These are phyloP conservation scores for Eucalyptus leucophloia DNA, from an alignment of 345 rosid species.

Conservation along the genomic window DNA sequence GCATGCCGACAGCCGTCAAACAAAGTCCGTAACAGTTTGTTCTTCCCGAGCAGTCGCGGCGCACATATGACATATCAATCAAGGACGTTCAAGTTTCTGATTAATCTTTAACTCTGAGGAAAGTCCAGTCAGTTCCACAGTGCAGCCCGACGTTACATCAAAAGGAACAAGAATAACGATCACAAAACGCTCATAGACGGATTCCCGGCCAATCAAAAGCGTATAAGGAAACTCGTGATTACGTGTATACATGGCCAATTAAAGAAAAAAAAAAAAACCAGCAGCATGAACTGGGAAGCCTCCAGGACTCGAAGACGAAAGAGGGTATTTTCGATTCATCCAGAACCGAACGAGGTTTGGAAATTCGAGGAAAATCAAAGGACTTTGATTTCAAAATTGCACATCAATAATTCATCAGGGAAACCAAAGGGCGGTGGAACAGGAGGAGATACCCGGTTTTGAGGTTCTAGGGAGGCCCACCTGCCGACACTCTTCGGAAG, in stretches of 20 bases:
- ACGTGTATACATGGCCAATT: not conserved
- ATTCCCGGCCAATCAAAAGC: not conserved
- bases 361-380: not conserved
- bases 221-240: not conserved
- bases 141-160: not conserved
- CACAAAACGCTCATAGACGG: not conserved
- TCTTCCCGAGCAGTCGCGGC: not conserved
- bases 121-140: not conserved
- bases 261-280: not conserved
- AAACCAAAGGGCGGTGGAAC: not conserved
- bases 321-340: not conserved
- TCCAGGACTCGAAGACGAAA: not conserved
- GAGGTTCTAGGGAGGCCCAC: not conserved
- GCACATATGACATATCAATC: not conserved
- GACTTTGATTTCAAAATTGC: not conserved
- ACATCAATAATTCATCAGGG: not conserved
- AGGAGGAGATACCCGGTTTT: not conserved
- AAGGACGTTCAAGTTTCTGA: not conserved
- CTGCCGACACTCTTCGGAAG: not conserved
- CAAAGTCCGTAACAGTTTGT: not conserved
- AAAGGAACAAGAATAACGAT: not conserved
- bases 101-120: not conserved
- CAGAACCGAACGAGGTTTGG: not conserved
- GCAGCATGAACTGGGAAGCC: not conserved
- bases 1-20: not conserved